These are phyloP conservation scores for Rhizophora mangle DNA, from an alignment of 345 rosid species.

Conservation along the genomic window DNA sequence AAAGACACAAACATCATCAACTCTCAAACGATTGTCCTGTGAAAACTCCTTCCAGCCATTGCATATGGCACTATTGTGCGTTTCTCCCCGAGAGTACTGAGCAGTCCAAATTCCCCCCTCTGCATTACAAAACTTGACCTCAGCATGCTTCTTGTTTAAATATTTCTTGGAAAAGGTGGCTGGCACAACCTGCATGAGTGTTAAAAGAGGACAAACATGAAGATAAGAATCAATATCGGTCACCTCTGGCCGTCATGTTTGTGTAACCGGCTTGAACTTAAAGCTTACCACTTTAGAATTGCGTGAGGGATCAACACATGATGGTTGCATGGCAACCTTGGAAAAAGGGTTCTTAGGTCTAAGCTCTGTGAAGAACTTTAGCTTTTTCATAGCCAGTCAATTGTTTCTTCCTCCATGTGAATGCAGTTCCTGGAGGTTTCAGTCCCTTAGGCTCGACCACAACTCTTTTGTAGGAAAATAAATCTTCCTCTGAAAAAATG, in stretches of 20 bases:
- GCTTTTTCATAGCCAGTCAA: background rate
- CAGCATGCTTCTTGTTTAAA: background rate
- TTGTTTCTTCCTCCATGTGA: background rate
- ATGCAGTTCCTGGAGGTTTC: background rate
- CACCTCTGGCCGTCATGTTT: background rate
- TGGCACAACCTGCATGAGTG: conserved; percentile 13
- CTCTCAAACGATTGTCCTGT: background rate
- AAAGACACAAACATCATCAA: conserved; percentile 20
- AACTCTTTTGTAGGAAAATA: background rate
- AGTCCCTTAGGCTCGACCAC: background rate
- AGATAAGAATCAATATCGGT: background rate
- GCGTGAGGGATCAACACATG: conserved; percentile 5
- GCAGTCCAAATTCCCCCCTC: conserved; percentile 19
- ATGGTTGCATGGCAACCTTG: conserved; percentile 20
- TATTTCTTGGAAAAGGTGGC: conserved; percentile 5
- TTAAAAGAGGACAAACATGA: background rate
- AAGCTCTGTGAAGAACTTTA: conserved; percentile 21
- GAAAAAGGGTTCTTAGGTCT: conserved; percentile 25
- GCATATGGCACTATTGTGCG: background rate
- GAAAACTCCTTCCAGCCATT: conserved; percentile 8
- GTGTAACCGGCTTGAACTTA: background rate
- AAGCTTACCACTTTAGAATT: conserved; percentile 1
- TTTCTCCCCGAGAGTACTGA: background rate
- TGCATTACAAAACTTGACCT: background rate
- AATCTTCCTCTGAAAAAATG: background rate